phyloP scores from a whole-genome alignment of 2,329 filamentous ascomycete species.

The Calycina marina region DNA sequence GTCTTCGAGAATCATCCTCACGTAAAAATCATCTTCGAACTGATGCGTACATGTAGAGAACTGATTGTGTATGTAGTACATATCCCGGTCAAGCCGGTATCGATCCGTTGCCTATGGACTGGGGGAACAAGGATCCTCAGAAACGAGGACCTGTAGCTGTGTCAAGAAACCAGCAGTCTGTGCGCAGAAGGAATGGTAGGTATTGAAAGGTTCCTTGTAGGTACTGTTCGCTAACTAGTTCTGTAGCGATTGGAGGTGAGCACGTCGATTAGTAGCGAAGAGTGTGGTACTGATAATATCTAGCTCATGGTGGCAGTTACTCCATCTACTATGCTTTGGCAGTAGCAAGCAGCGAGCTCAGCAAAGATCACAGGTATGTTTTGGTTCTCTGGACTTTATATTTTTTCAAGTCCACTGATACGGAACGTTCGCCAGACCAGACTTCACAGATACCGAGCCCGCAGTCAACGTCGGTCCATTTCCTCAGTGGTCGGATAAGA shows the following conservation, averaged over 20 bases:
- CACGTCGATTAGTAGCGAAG: no score
- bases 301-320: conserved; percentile 78
- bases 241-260: conserved; percentile 43
- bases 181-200: conserved; percentile 67
- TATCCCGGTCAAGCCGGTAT: conserved; percentile 93
- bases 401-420: background rate
- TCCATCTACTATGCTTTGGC: conserved; percentile 91
- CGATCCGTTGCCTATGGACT: conserved; percentile 76
- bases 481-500: conserved; percentile 73
- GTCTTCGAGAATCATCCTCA: conserved; percentile 49
- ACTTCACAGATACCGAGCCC: conserved; percentile 78
- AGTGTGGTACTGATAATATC: conserved; percentile 25
- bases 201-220: conserved; percentile 3
- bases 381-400: background rate
- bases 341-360: conserved; percentile 78
- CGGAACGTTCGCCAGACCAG: no score
- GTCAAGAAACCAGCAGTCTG: conserved; percentile 58
- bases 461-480: conserved; percentile 83
- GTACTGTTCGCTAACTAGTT: conserved; percentile 13
- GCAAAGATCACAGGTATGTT: conserved; percentile 55
- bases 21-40: conserved; percentile 22
- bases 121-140: conserved; percentile 65
- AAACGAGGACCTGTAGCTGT: conserved; percentile 80
- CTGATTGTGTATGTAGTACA: conserved; percentile 34
- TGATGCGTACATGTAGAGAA: conserved; percentile 1